phyloP scores from a whole-genome alignment of 371 early-diverging fungal species.

The Ordospora colligata region DNA sequence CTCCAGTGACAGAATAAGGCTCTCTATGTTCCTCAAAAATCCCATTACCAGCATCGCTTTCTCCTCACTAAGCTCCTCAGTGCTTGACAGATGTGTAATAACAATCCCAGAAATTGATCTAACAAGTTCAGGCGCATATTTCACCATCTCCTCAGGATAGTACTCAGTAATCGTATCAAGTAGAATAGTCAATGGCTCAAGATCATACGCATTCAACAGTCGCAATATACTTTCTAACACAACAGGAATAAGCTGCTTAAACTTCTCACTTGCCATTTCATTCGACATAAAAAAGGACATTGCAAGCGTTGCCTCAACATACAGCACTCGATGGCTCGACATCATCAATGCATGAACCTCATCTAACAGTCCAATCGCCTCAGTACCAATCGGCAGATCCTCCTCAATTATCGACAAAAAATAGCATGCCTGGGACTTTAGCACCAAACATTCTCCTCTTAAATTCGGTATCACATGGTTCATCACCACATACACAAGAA shows the following conservation, averaged over 20 bases:
- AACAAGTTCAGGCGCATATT: constrained; percentile 55
- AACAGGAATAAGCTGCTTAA: constrained; percentile 43
- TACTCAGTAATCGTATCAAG: constrained; percentile 52
- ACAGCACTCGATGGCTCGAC: constrained; percentile 37
- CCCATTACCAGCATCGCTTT: constrained; percentile 48
- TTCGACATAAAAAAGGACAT: constrained; percentile 49
- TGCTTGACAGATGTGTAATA: constrained; percentile 36
- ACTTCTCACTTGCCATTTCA: not conserved
- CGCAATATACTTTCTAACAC: constrained; percentile 45
- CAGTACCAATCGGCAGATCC: not conserved
- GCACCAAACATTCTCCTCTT: constrained; percentile 26
- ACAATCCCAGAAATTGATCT: constrained; percentile 40
- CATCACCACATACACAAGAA: constrained; percentile 32
- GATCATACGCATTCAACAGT: constrained; percentile 44
- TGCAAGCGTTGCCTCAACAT: constrained; percentile 54
- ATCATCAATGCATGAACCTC: constrained; percentile 24
- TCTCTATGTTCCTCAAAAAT: constrained; percentile 51
- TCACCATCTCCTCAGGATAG: constrained; percentile 51
- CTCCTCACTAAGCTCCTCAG: constrained; percentile 38
- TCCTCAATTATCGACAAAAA: constrained; percentile 33
- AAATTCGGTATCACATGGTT: constrained; percentile 46
- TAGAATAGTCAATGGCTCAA: constrained; percentile 53
- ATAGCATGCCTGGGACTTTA: constrained; percentile 58
- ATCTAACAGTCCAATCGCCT: constrained; percentile 18
- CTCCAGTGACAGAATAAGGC: constrained; percentile 41